Evolutionary conservation across 192 early-diverging fungal species (phyloP).

Genomic region (Coemansia sp.): DNA sequence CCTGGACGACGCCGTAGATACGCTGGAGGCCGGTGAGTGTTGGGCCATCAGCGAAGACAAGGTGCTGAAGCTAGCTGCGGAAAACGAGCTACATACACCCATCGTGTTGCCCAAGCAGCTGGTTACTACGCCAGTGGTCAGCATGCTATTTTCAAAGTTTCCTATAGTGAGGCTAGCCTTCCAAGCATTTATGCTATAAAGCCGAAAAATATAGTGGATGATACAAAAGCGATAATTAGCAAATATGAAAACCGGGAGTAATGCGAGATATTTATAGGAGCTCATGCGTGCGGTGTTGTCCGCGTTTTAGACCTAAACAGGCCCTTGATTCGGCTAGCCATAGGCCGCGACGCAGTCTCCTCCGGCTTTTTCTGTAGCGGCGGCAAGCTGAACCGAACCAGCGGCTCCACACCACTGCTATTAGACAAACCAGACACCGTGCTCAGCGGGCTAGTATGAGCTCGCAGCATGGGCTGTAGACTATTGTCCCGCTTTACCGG

Average conservation of each 20-base stretch:
- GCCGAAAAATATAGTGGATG: not conserved
- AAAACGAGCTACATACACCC: conserved; percentile 41
- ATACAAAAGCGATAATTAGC: conserved; percentile 4
- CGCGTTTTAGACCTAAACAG: conserved; percentile 43
- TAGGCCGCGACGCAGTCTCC: conserved; percentile 17
- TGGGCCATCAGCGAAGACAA: conserved; percentile 27
- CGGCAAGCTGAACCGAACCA: conserved; percentile 30
- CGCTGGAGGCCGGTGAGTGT: conserved; percentile 33
- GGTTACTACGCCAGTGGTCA: conserved; percentile 37
- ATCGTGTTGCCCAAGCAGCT: conserved; percentile 47
- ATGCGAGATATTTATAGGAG: not conserved
- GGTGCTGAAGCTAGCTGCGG: conserved; percentile 33
- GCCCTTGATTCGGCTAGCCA: conserved; percentile 34
- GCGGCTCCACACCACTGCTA: conserved; percentile 11
- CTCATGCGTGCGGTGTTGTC: conserved; percentile 15
- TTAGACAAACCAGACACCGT: not conserved
- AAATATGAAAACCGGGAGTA: not conserved
- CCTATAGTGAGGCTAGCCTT: conserved; percentile 42
- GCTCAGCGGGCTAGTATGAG: conserved; percentile 19
- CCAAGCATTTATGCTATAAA: conserved; percentile 48
- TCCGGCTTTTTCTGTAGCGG: conserved; percentile 13
- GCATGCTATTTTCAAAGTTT: conserved; percentile 46
- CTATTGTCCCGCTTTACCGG: conserved; percentile 2
- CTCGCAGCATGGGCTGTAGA: conserved; percentile 10
- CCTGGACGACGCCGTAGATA: conserved; percentile 38